phyloP scores from a whole-genome alignment of 257 asterid genomes.

The Vinca minor region DNA sequence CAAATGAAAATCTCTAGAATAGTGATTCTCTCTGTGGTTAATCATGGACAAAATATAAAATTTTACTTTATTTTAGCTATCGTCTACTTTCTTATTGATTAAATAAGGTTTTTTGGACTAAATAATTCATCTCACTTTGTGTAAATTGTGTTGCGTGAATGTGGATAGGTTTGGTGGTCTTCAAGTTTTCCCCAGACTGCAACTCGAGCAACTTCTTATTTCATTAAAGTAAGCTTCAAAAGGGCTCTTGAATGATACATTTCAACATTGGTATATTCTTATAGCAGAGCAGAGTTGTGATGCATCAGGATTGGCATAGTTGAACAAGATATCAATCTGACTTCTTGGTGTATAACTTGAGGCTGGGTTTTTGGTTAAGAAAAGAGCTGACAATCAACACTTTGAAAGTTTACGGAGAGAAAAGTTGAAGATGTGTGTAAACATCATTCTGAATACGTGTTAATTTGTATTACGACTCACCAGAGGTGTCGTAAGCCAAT shows the following conservation, averaged over 20 bases:
- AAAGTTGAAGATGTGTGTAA: not conserved
- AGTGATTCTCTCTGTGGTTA: not conserved
- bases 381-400: not conserved
- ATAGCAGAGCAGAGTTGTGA: not conserved
- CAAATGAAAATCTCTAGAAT: not conserved
- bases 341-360: not conserved
- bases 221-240: constrained; percentile 1
- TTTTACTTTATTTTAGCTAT: not conserved
- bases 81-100: not conserved
- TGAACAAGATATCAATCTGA: not conserved
- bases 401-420: not conserved
- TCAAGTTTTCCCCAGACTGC: not conserved
- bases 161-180: not conserved
- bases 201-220: not conserved
- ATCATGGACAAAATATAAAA: not conserved
- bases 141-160: not conserved
- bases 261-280: not conserved
- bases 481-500: not conserved
- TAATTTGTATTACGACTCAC: not conserved
- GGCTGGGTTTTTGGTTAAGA: not conserved
- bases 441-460: not conserved
- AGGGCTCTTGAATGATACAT: not conserved
- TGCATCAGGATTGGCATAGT: not conserved
- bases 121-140: not conserved
- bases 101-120: not conserved